These are phyloP conservation scores for Coemansia interrupta DNA, from an alignment of 192 early-diverging fungal species.

Conservation along the genomic window DNA sequence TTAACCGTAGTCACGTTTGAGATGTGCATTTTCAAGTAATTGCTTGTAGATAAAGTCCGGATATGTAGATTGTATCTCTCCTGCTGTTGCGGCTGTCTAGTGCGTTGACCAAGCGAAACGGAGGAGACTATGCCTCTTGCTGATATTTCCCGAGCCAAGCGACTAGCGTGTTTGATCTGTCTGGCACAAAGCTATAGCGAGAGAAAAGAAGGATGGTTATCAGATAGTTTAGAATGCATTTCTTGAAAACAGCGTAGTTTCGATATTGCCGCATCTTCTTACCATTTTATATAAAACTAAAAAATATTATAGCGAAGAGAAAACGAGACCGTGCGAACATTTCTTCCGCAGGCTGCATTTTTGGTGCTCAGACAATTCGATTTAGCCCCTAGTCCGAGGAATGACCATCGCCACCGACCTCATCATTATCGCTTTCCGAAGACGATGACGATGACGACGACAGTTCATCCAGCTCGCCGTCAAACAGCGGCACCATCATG, in stretches of 20 bases:
- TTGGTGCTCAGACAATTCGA: not conserved
- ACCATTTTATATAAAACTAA: not conserved
- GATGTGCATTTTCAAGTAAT: conserved; percentile 1
- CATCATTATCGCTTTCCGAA: not conserved
- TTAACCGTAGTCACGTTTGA: conserved; percentile 1
- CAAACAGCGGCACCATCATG: conserved; percentile 31
- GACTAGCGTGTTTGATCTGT: no score
- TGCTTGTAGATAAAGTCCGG: not conserved
- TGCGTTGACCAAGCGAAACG: not conserved
- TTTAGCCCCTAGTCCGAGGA: not conserved
- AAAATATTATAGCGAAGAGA: not conserved
- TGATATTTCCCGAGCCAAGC: no score
- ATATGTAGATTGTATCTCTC: not conserved
- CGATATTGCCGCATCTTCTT: not conserved
- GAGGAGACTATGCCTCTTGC: not conserved
- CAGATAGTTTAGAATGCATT: not conserved
- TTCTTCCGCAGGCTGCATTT: no score
- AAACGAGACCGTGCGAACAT: no score
- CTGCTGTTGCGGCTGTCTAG: not conserved
- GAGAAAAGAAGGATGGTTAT: not conserved
- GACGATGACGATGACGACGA: conserved; percentile 9
- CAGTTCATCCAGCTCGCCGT: conserved; percentile 21
- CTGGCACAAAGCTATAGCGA: not conserved
- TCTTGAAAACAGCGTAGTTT: not conserved
- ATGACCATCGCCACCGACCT: not conserved